These are phyloP conservation scores for Penicillium pancosmium DNA, from an alignment of 495 filamentous ascomycete species.

Conservation along the genomic window DNA sequence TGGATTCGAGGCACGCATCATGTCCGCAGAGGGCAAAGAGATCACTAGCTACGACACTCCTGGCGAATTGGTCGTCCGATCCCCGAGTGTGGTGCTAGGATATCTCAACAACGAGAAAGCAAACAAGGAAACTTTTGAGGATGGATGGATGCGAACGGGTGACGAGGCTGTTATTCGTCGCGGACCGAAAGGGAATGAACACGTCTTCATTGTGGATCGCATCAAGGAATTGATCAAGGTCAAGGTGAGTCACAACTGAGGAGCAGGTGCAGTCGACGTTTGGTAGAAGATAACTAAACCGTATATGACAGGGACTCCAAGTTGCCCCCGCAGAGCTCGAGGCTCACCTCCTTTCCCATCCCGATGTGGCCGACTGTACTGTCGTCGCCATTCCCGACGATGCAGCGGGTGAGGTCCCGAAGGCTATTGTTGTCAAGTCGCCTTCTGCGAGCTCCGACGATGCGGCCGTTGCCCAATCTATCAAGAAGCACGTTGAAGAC, in stretches of 20 bases:
- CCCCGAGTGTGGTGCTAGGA: constrained; percentile 76
- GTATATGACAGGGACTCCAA: constrained; percentile 68
- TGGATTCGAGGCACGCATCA: constrained; percentile 65
- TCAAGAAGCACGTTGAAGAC: constrained; percentile 75
- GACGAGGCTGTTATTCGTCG: constrained; percentile 77
- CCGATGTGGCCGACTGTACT: constrained; percentile 77
- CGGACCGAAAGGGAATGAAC: constrained; percentile 67
- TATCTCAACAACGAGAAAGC: constrained; percentile 87
- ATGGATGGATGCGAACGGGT: constrained; percentile 83
- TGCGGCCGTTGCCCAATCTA: constrained; percentile 60
- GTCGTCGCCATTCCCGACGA: constrained; percentile 82
- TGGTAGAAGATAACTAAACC: neutral
- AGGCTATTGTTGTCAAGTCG: constrained; percentile 83
- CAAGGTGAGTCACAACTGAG: constrained; percentile 59
- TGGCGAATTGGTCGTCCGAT: constrained; percentile 78
- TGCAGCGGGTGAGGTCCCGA: constrained; percentile 78
- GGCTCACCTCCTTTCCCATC: constrained; percentile 82
- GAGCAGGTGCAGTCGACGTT: neutral
- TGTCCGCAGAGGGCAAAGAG: constrained; percentile 74
- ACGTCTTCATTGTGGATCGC: constrained; percentile 82
- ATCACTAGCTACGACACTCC: constrained; percentile 75
- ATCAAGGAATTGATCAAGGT: constrained; percentile 96
- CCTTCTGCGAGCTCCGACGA: constrained; percentile 62
- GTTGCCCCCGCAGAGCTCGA: constrained; percentile 92
- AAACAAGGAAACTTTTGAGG: constrained; percentile 75